phyloP scores from a whole-genome alignment of 2,329 filamentous ascomycete genomes.

The Penicillium thymicola region DNA sequence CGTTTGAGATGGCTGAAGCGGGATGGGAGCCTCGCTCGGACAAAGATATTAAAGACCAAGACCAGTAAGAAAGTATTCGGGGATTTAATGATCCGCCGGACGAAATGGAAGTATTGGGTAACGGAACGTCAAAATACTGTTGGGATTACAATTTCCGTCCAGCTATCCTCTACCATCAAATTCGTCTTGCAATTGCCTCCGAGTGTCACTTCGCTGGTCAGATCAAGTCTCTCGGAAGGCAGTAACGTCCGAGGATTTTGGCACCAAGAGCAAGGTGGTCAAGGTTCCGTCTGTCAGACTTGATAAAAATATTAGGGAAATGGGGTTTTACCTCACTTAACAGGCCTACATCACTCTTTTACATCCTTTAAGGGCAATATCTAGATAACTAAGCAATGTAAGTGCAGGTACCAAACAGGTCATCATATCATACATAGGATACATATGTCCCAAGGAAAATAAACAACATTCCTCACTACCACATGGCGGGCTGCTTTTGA shows the following conservation, averaged over 20 bases:
- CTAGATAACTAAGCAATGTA: neutral
- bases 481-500: neutral
- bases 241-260: too few relatives aligned
- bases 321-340: neutral
- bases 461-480: neutral
- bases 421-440: neutral
- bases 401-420: neutral
- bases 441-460: too few relatives aligned
- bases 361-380: neutral
- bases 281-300: neutral
- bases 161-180: too few relatives aligned
- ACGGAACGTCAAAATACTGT: too few relatives aligned
- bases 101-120: too few relatives aligned
- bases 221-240: too few relatives aligned
- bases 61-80: neutral
- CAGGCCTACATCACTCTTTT: neutral
- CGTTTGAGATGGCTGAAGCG: slow-evolving; percentile 32
- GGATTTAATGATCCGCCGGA: too few relatives aligned
- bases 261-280: too few relatives aligned
- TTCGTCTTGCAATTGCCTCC: too few relatives aligned
- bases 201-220: too few relatives aligned
- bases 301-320: neutral
- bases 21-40: slow-evolving; percentile 11
- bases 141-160: too few relatives aligned
- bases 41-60: neutral